Conservation (phyloP, 2,329 filamentous ascomycete genomes). For the Lizonia empirigonia region DNA sequence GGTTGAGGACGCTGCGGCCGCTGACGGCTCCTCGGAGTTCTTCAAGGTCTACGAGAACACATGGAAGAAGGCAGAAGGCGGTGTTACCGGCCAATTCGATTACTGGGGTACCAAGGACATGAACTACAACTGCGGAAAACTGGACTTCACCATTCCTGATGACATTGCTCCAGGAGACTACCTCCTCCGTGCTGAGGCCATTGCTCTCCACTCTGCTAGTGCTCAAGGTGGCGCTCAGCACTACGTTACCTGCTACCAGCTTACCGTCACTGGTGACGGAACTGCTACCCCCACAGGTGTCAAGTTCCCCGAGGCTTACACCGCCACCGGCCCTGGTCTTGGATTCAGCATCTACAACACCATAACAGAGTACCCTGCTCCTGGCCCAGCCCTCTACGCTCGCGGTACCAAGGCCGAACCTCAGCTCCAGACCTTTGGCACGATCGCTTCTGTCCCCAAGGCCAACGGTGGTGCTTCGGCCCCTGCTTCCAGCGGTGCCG, state of each 20-base stretch:
- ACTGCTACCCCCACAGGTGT: constrained; percentile 49
- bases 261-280: constrained; percentile 48
- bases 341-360: constrained; percentile 51
- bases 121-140: constrained; percentile 47
- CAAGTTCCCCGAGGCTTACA: constrained; percentile 55
- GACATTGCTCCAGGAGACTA: constrained; percentile 52
- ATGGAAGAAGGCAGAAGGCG: constrained; percentile 38
- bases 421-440: constrained; percentile 34
- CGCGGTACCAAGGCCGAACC: constrained; percentile 35
- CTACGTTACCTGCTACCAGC: constrained; percentile 54
- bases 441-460: constrained; percentile 28
- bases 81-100: constrained; percentile 49
- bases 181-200: constrained; percentile 53
- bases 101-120: constrained; percentile 52
- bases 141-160: constrained; percentile 46
- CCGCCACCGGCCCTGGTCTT: constrained; percentile 49
- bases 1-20: constrained; percentile 47
- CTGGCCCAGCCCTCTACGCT: constrained; percentile 46
- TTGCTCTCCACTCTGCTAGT: constrained; percentile 53
- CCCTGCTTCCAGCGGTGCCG: constrained; percentile 20
- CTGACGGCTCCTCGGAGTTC: constrained; percentile 57
- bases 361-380: constrained; percentile 49
- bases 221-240: constrained; percentile 51
- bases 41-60: constrained; percentile 56
- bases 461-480: constrained; percentile 28